Percentiles rank a stretch among this genome's conserved stretches.
Conservation (phyloP, 768 basidiomycete genomes). For the Russula griseocarnosa region DNA sequence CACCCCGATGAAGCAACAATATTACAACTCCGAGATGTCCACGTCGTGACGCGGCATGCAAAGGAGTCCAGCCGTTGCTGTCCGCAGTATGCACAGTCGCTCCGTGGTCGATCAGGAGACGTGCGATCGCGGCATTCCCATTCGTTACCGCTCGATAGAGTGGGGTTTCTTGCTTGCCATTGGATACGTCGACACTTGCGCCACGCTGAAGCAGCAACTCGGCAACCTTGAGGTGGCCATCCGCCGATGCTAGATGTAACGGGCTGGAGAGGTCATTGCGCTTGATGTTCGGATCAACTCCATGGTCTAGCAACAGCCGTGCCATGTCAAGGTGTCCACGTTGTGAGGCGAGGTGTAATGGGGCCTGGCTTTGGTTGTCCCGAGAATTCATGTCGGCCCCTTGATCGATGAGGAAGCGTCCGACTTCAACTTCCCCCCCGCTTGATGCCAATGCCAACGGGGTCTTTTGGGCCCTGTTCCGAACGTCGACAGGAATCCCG, state of each 20-base stretch:
- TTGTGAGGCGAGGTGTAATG: not conserved
- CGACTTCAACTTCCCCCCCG: not conserved
- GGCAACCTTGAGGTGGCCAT: not conserved
- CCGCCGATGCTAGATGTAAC: not conserved
- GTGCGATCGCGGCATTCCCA: not conserved
- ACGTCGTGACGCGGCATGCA: not conserved
- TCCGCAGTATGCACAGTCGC: not conserved
- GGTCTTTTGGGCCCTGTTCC: not conserved
- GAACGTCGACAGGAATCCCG: not conserved
- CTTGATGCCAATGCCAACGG: not conserved
- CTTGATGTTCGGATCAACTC: not conserved
- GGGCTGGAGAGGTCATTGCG: not conserved
- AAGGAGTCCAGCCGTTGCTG: not conserved
- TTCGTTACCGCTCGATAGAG: not conserved
- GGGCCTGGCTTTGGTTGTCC: not conserved
- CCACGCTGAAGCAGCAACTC: not conserved
- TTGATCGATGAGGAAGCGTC: not conserved
- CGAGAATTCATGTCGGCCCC: not conserved
- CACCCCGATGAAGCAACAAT: not conserved
- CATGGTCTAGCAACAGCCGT: not conserved
- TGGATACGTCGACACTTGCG: not conserved
- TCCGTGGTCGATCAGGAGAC: slow-evolving; percentile 3
- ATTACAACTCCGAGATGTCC: not conserved
- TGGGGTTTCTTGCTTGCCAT: not conserved
- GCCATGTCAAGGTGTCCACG: not conserved